A percentile compares a stretch with the other conserved stretches of the same genome.
Evolutionary conservation across 1,284 basidiomycete genomes (phyloP).

Genomic region (Melampsora larici-populina): DNA sequence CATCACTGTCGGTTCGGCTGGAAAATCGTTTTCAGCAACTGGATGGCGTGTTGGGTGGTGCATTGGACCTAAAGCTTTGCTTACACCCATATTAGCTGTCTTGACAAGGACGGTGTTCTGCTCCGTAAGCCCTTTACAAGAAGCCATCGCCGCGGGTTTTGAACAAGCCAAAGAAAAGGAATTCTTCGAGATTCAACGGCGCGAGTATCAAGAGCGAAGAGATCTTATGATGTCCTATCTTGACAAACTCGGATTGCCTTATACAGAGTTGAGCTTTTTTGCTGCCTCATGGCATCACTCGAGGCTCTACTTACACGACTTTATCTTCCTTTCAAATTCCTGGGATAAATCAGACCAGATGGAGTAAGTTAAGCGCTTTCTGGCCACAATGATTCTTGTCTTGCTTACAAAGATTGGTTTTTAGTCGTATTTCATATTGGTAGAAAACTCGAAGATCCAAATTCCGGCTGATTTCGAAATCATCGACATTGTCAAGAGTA

Average conservation of each 20-base stretch:
- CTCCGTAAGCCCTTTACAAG: constrained; percentile 59
- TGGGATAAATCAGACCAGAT: constrained; percentile 8
- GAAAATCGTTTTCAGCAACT: constrained; percentile 84
- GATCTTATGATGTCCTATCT: constrained; percentile 71
- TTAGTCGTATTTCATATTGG: constrained; percentile 26
- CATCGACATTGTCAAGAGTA: constrained; percentile 11
- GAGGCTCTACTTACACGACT: not conserved
- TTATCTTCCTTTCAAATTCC: constrained; percentile 2
- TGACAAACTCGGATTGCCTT: constrained; percentile 78
- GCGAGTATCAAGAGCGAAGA: constrained; percentile 78
- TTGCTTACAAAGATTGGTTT: not conserved
- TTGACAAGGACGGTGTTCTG: constrained; percentile 93
- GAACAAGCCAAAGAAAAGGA: constrained; percentile 68
- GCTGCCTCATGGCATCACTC: not conserved
- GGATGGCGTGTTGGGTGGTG: constrained; percentile 87
- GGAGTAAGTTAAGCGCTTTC: constrained; percentile 9
- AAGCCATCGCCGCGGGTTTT: constrained; percentile 81
- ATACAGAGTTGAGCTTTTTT: constrained; percentile 53
- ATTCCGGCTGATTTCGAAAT: constrained; percentile 31
- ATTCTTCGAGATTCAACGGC: constrained; percentile 75
- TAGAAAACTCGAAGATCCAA: constrained; percentile 14
- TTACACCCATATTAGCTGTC: constrained; percentile 80
- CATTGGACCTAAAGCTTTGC: constrained; percentile 78
- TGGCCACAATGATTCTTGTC: not conserved
- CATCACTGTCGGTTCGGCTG: constrained; percentile 74